phyloP scores from a whole-genome alignment of 768 basidiomycete genomes.

The Strobilomyces confusus region DNA sequence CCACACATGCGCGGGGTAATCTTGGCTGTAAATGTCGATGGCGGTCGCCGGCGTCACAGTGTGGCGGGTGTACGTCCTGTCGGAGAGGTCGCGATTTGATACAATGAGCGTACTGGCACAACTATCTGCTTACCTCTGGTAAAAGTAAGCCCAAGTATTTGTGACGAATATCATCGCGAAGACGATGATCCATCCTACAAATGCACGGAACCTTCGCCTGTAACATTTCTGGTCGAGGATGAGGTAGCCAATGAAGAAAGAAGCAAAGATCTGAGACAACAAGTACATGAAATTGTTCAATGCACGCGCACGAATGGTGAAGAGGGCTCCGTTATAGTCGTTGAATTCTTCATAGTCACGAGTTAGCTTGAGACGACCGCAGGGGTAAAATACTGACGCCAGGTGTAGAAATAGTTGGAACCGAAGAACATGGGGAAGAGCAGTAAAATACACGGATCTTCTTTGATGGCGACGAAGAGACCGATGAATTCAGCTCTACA shows the following conservation, averaged over 20 bases:
- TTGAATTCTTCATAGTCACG: constrained; percentile 55
- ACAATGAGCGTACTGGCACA: background rate
- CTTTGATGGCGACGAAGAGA: constrained; percentile 61
- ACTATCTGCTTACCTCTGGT: constrained; percentile 53
- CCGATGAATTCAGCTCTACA: constrained; percentile 74
- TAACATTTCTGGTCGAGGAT: constrained; percentile 59
- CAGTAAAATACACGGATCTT: constrained; percentile 68
- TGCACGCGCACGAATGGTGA: constrained; percentile 76
- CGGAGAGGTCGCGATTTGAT: background rate
- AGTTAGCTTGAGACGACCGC: background rate
- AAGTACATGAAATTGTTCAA: constrained; percentile 81
- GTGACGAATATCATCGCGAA: constrained; percentile 62
- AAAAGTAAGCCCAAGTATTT: constrained; percentile 76
- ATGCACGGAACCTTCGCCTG: constrained; percentile 65
- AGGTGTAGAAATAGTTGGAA: constrained; percentile 82
- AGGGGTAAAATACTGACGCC: constrained; percentile 49
- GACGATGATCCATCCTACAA: constrained; percentile 63
- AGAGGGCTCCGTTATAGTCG: constrained; percentile 71
- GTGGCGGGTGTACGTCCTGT: constrained; percentile 52
- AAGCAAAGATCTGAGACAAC: constrained; percentile 73
- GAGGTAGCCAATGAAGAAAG: constrained; percentile 59
- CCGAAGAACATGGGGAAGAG: constrained; percentile 86
- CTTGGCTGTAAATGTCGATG: constrained; percentile 56
- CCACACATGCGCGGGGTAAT: constrained; percentile 55
- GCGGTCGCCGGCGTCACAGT: constrained; percentile 35